phyloP scores from a whole-genome alignment of 192 early-diverging fungal genomes.

The Backusella macrospora region DNA sequence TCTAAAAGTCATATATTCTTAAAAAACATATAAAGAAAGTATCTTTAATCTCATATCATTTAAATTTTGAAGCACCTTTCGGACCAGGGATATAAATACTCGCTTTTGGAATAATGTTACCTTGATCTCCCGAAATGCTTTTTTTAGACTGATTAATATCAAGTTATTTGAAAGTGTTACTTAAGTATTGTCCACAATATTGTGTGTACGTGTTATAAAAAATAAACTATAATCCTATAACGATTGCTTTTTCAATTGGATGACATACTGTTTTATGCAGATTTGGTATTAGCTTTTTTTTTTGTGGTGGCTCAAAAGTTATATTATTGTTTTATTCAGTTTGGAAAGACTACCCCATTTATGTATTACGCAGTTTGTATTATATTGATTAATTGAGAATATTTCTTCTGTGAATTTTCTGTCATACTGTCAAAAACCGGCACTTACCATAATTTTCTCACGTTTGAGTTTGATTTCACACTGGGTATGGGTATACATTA shows the following conservation, averaged over 20 bases:
- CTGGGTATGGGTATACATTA: neutral
- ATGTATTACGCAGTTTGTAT: neutral
- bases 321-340: too few species aligned
- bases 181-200: neutral
- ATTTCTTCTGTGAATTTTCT: neutral
- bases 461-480: neutral
- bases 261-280: too few species aligned
- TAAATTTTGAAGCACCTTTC: too few species aligned
- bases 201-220: neutral
- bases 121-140: neutral
- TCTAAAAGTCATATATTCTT: too few species aligned
- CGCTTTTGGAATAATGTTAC: neutral
- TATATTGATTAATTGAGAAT: neutral
- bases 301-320: too few species aligned
- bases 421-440: neutral
- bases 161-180: neutral
- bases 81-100: too few species aligned
- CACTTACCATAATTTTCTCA: slow-evolving; percentile 1
- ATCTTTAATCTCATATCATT: too few species aligned
- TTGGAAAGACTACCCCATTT: too few species aligned
- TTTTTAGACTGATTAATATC: neutral
- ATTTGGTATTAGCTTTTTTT: too few species aligned
- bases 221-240: neutral
- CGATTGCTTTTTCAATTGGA: neutral
- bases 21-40: too few species aligned